These are phyloP conservation scores for Sedum album DNA, from an alignment of 164 flowering plant species.

Conservation along the genomic window DNA sequence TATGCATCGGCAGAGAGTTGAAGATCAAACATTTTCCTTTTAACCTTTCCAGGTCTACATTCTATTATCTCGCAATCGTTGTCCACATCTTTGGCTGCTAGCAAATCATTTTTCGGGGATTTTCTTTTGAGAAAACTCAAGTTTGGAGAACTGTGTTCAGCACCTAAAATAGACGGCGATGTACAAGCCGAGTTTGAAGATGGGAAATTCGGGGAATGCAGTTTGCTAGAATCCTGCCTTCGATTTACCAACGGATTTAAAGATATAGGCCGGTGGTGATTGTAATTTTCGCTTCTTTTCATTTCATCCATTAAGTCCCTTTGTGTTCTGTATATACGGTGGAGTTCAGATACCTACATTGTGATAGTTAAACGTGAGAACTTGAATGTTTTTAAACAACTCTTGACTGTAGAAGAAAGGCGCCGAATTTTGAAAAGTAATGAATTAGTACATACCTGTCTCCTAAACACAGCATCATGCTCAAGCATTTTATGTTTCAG, in stretches of 20 bases:
- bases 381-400: neutral
- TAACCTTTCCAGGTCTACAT: slow-evolving; percentile 47
- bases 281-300: slow-evolving; percentile 41
- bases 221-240: slow-evolving; percentile 34
- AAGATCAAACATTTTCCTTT: slow-evolving; percentile 70
- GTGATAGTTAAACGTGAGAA: neutral
- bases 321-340: slow-evolving; percentile 78
- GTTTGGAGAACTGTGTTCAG: slow-evolving; percentile 38
- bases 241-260: slow-evolving; percentile 45
- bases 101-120: slow-evolving; percentile 16
- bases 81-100: slow-evolving; percentile 33
- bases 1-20: slow-evolving; percentile 82
- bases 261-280: slow-evolving; percentile 28
- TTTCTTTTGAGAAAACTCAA: slow-evolving; percentile 37
- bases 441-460: slow-evolving; percentile 45
- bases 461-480: slow-evolving; percentile 74
- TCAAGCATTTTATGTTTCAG: slow-evolving; percentile 76
- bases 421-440: no score
- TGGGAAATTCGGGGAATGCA: slow-evolving; percentile 37
- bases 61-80: slow-evolving; percentile 40
- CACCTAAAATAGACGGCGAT: slow-evolving; percentile 38
- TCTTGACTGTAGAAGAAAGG: no score
- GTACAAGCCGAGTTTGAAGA: slow-evolving; percentile 28
- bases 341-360: slow-evolving; percentile 78
- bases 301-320: slow-evolving; percentile 75